These are phyloP conservation scores for Arthrinium phaeospermum DNA, from an alignment of 2,329 filamentous ascomycete genomes.

Conservation along the genomic window DNA sequence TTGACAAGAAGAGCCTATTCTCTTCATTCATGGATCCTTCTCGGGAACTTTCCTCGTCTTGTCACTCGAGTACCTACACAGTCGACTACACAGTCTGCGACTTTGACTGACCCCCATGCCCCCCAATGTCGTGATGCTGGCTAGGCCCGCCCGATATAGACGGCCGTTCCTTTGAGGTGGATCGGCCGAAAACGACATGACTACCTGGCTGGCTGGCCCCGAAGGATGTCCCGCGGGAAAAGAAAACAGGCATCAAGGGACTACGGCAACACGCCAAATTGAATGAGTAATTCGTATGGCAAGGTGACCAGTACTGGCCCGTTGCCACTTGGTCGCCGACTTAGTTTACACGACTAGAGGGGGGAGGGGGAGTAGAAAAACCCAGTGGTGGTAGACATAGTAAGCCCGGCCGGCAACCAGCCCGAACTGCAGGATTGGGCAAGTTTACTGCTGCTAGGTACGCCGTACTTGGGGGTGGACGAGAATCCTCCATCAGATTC, in stretches of 20 bases:
- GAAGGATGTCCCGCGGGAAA: not conserved
- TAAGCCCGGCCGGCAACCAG: not conserved
- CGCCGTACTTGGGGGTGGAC: not conserved
- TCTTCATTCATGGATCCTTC: not conserved
- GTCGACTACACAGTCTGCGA: not conserved
- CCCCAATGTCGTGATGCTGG: not conserved
- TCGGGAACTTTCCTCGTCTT: not conserved
- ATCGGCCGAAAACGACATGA: not conserved
- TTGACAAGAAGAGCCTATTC: not conserved
- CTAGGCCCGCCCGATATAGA: not conserved
- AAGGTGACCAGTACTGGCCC: not conserved
- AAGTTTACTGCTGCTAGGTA: not conserved
- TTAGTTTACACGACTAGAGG: not conserved
- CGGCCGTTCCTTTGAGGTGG: not conserved
- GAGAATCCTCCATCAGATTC: not conserved
- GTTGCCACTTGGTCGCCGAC: not conserved
- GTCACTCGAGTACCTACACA: not conserved
- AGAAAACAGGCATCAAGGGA: not conserved
- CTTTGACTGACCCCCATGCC: not conserved
- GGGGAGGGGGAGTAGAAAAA: not conserved
- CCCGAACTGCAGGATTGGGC: not conserved
- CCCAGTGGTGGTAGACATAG: not conserved
- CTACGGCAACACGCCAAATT: not conserved
- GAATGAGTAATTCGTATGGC: not conserved
- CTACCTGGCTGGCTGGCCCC: not conserved